Conservation (phyloP, 2,329 filamentous ascomycete genomes). For the Ambrosiella beaveri region DNA sequence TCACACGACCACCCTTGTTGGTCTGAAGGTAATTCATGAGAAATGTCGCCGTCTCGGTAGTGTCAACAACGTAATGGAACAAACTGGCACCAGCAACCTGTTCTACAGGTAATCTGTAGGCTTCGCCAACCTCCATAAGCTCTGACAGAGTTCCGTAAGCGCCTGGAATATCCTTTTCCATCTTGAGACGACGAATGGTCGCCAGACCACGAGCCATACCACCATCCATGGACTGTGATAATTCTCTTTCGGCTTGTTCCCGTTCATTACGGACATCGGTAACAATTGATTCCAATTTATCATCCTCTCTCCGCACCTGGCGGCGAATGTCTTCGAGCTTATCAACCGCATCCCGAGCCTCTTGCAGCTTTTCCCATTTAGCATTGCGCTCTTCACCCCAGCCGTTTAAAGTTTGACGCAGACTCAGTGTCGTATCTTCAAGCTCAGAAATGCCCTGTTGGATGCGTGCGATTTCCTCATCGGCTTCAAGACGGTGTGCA, state of each 20-base stretch:
- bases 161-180: conserved; percentile 61
- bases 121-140: conserved; percentile 70
- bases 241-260: conserved; percentile 56
- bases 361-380: conserved; percentile 56
- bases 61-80: conserved; percentile 93
- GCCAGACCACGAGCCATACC: conserved; percentile 73
- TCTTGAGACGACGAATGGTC: conserved; percentile 69
- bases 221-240: conserved; percentile 77
- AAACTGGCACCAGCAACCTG: conserved; percentile 82
- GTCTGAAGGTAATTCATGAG: conserved; percentile 66
- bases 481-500: conserved; percentile 66
- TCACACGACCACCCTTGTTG: conserved; percentile 69
- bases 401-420: conserved; percentile 60
- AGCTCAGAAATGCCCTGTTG: conserved; percentile 53
- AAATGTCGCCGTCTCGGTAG: conserved; percentile 67
- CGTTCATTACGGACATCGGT: conserved; percentile 59
- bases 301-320: conserved; percentile 73
- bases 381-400: conserved; percentile 58
- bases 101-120: conserved; percentile 77
- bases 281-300: conserved; percentile 65
- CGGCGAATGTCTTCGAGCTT: conserved; percentile 74
- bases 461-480: conserved; percentile 62
- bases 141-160: conserved; percentile 89
- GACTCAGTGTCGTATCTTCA: conserved; percentile 52
- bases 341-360: conserved; percentile 62